Base-by-base conservation (phyloP, 495 filamentous ascomycete genomes). In the Annulohypoxylon stygium region DNA sequence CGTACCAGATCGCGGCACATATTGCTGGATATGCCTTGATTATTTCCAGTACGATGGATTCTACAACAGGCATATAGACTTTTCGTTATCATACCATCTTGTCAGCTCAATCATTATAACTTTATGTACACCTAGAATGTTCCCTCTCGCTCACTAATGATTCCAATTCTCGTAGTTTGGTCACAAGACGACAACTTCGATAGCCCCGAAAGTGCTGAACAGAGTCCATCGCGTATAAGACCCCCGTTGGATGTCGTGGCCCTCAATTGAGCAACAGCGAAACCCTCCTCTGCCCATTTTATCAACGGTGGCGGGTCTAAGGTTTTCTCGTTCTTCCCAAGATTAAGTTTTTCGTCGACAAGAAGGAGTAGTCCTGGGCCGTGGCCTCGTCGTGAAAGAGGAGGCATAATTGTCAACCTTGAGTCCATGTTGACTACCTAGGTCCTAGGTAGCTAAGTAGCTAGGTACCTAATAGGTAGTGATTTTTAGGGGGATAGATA, bases 231-330 rank as follows among this genome's bases (percentile, higher is more conserved):
- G 3, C 20, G 25, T 61, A 67, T 45, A 10, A 53, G 43, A 3
- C 65, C 70, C 45, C 50, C 4, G 11, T 57, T 20, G 51, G 71
- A 48, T 18, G 59, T 61, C 0, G 41, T 41, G 2, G 59, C 36
- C 8, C 57, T 67, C 0, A 88, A 68, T 69, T 86, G 82, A 0
- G 78, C 85, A 2, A 88, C 85, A 1, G 85, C 81, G 61, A 84
- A 89, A 5, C 88, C 84, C 77, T 89, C 87, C 74, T 90, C 87
- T 3, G 87, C 88, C 86, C 88, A 90, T 80, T 89, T 90, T 60
- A 82, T 71, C 20, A 83, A 65, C 1, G 86, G 87, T 18, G 81
- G 80, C 1, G 86, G 86, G 25, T 82, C 82, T 16, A 83, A 72
- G n/a, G 75, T 78, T 58, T 77, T 70, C 7, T 75, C 45, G 34